Evolutionary conservation across 306 rosid species (phyloP).

Genomic region (Alnus glutinosa): DNA sequence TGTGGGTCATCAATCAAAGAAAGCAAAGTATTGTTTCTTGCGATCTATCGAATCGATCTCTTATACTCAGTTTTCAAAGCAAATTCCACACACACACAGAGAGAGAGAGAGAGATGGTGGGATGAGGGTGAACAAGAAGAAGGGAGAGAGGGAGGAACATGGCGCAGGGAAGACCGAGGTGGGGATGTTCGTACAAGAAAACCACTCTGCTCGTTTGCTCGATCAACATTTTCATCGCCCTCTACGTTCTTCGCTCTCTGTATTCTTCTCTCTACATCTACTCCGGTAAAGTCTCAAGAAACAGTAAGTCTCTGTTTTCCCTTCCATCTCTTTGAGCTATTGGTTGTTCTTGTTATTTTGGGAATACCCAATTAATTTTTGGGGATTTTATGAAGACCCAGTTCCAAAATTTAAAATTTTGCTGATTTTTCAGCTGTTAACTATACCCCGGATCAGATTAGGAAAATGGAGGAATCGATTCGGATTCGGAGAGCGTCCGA

Average conservation of each 20-base stretch:
- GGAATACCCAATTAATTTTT: neutral
- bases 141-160: conserved; percentile 45
- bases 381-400: neutral
- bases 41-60: neutral
- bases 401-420: conserved; percentile 7
- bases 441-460: conserved; percentile 90
- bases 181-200: conserved; percentile 80
- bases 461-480: conserved; percentile 79
- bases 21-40: neutral
- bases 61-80: neutral
- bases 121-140: conserved; percentile 61
- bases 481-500: conserved; percentile 64
- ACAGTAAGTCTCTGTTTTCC: conserved; percentile 43
- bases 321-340: neutral
- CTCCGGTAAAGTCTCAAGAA: conserved; percentile 60
- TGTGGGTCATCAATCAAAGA: neutral
- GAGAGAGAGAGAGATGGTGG: conserved; percentile 64
- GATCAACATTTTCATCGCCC: conserved; percentile 88
- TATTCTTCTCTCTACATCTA: conserved; percentile 86
- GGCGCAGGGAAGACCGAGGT: conserved; percentile 77
- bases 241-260: conserved; percentile 80
- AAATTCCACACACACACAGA: conserved; percentile 9
- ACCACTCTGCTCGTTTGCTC: conserved; percentile 71
- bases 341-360: neutral
- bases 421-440: conserved; percentile 48